A percentile compares a stretch with the other conserved stretches of the same genome.
These are phyloP conservation scores for Actinomucor elegans DNA, from an alignment of 371 early-diverging fungal genomes.

Conservation along the genomic window DNA sequence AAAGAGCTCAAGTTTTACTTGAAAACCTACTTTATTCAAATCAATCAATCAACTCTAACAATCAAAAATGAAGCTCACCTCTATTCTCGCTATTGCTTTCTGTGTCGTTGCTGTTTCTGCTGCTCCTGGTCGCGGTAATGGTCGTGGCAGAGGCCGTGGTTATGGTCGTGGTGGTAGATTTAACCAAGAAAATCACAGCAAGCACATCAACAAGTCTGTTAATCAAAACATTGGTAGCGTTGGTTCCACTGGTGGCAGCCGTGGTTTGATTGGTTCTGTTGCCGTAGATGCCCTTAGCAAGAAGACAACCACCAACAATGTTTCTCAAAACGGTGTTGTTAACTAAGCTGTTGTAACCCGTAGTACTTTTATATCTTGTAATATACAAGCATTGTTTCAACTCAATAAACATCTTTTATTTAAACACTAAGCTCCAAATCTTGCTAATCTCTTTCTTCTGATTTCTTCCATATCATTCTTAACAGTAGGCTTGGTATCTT, in stretches of 20 bases:
- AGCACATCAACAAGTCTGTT: background rate
- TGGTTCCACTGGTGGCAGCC: background rate
- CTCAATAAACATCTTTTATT: background rate
- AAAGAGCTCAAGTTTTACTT: no score
- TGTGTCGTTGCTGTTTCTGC: constrained; percentile 20
- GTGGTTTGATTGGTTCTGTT: background rate
- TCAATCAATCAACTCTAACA: background rate
- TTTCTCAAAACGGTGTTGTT: background rate
- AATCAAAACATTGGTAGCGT: constrained; percentile 2
- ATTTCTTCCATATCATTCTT: constrained; percentile 32
- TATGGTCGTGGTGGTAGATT: background rate
- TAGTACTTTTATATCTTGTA: background rate
- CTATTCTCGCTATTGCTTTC: constrained; percentile 24
- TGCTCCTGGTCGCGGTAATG: constrained; percentile 14
- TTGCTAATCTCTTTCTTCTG: constrained; percentile 32
- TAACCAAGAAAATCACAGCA: background rate
- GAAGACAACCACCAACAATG: background rate
- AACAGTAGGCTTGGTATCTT: constrained; percentile 7
- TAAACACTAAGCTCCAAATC: constrained; percentile 20
- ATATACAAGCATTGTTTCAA: background rate
- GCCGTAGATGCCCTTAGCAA: background rate
- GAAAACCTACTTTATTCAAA: no score
- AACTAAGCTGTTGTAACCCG: background rate
- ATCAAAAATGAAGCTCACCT: constrained; percentile 31
- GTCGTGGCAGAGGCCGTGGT: background rate